These are phyloP conservation scores for Trypanosoma caninum DNA, from an alignment of 208 protist genomes.

Conservation along the genomic window DNA sequence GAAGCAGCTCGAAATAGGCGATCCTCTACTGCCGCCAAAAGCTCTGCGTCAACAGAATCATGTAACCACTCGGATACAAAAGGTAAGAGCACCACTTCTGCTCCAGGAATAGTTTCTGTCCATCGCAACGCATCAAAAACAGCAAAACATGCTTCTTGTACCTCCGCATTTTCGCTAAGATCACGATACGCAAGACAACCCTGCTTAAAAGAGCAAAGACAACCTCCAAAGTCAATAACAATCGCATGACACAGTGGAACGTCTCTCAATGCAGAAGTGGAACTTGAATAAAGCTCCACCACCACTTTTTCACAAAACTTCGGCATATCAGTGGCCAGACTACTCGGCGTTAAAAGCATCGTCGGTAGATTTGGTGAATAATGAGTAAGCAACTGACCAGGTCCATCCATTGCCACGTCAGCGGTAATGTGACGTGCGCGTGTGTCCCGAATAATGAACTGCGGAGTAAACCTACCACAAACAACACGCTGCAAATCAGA, in stretches of 20 bases:
- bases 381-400: slow-evolving; percentile 91
- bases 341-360: slow-evolving; percentile 64
- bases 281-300: slow-evolving; percentile 14
- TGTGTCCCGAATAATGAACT: slow-evolving; percentile 63
- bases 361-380: slow-evolving; percentile 82
- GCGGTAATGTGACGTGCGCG: slow-evolving; percentile 33
- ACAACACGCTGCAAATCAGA: slow-evolving; percentile 61
- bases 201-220: slow-evolving; percentile 30
- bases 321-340: slow-evolving; percentile 21
- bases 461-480: slow-evolving; percentile 26
- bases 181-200: slow-evolving; percentile 64
- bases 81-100: slow-evolving; percentile 72
- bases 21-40: slow-evolving; percentile 84
- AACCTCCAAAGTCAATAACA: slow-evolving; percentile 73
- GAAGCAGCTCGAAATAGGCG: slow-evolving; percentile 89
- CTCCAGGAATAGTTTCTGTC: slow-evolving; percentile 65
- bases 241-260: slow-evolving; percentile 35
- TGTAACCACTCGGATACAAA: slow-evolving; percentile 79
- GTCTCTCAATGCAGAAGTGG: background rate
- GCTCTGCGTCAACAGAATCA: slow-evolving; percentile 32
- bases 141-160: slow-evolving; percentile 58
- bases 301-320: background rate
- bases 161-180: slow-evolving; percentile 49
- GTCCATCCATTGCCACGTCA: slow-evolving; percentile 76
- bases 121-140: slow-evolving; percentile 87